Base-by-base conservation (phyloP, 78 protist species). In the Ministeria vibrans region DNA sequence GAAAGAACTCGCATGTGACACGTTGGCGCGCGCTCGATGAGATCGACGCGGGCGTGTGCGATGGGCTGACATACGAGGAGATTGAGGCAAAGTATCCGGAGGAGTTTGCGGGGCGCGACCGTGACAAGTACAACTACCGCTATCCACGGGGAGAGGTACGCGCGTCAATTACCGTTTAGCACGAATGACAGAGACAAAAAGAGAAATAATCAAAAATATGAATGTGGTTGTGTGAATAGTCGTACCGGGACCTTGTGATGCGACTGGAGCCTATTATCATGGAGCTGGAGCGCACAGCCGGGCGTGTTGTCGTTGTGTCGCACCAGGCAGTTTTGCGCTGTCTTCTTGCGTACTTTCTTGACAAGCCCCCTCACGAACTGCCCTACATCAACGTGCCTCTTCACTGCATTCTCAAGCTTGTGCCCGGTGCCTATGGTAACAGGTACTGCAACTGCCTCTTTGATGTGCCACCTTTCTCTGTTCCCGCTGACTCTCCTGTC, bases 101-200 rank as follows among this genome's bases (percentile, higher is more conserved):
- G 44, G 93, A 91, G 25, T 75, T 55, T 28, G 86, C 84, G 41
- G 76, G 78, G 44, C 82, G 97, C 39, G 68, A 70, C 20, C 62
- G 53, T 0, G 88, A 91, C 83, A 94, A 94, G 78, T 85, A 87
- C 42, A 30, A 32, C 34, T 92, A 92, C 70, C 85, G 98, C 39
- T 95, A 94, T 46, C 98, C 97, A 23, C 44, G 92, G 0, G 97
- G 96, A 38, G 98, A 95, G 86, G 77, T 64, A 55, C n/a, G n/a
- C n/a, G n/a, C n/a, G n/a, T n/a, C n/a, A n/a, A n/a, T n/a, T n/a
- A n/a, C n/a, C n/a, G n/a, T n/a, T n/a, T n/a, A n/a, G n/a, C n/a
- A n/a, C n/a, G n/a, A n/a, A n/a, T n/a, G n/a, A 51, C 59, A 51
- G 30, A 51, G 9, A 7, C 68, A 18, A 18, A 61, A 15, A 61